phyloP scores from a whole-genome alignment of 169 alveolate species.

The Plasmodium gonderi region DNA sequence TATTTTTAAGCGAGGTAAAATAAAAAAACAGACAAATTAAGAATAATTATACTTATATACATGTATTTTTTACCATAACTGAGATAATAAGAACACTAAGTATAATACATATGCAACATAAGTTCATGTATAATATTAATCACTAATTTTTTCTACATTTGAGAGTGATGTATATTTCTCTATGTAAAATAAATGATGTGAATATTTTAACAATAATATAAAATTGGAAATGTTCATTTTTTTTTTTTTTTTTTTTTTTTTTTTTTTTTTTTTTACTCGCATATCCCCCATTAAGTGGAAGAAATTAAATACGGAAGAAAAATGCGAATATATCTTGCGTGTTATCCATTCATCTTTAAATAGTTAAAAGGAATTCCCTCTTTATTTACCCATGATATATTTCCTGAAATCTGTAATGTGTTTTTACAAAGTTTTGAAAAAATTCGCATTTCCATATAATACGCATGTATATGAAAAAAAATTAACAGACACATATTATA shows the following conservation, averaged over 20 bases:
- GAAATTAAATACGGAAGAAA: constrained; percentile 44
- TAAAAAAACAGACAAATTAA: too few relatives aligned
- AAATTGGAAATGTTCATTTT: not conserved
- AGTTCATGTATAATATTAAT: not conserved
- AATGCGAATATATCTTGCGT: constrained; percentile 61
- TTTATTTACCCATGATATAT: constrained; percentile 45
- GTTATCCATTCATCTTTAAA: constrained; percentile 45
- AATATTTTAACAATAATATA: not conserved
- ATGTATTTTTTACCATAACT: too few relatives aligned
- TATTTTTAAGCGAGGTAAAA: constrained; percentile 75
- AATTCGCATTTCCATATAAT: not conserved
- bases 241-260: constrained; percentile 9
- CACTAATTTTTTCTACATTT: not conserved
- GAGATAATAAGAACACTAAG: too few relatives aligned
- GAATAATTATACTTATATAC: too few relatives aligned
- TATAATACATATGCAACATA: not conserved
- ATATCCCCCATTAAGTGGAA: constrained; percentile 46
- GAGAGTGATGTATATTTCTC: not conserved
- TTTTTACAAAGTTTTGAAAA: not conserved
- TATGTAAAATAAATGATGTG: not conserved
- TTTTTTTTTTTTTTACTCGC: too few relatives aligned
- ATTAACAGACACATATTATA: not conserved
- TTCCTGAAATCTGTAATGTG: constrained; percentile 47
- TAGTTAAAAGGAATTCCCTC: not conserved
- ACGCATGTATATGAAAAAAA: not conserved